These are phyloP conservation scores for Sideroxylon spinosum DNA, from an alignment of 179 eudicot species.

Conservation along the genomic window DNA sequence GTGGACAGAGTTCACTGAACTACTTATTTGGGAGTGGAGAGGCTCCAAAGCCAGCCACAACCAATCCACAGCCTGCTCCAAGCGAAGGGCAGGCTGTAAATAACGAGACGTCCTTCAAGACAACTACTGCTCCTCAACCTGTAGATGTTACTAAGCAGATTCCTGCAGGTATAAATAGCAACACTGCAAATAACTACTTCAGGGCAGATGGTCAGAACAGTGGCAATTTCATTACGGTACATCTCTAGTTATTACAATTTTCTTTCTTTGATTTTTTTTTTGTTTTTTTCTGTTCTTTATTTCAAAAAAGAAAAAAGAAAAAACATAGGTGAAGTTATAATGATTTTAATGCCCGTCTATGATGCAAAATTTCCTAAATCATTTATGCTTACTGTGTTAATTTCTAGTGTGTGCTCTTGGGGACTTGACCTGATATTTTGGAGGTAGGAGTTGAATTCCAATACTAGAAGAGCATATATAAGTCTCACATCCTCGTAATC, in stretches of 20 bases:
- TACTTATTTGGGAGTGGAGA: conserved; percentile 69
- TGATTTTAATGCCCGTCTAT: background rate
- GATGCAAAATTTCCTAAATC: background rate
- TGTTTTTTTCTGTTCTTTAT: too few species aligned
- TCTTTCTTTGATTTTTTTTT: background rate
- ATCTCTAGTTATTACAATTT: conserved; percentile 1
- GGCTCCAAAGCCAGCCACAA: conserved; percentile 45
- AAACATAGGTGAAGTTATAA: background rate
- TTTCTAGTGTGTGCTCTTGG: background rate
- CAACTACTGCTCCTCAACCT: conserved; percentile 30
- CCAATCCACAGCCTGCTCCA: conserved; percentile 27
- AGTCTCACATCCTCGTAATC: background rate
- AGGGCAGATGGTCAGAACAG: conserved; percentile 71
- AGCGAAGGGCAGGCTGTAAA: conserved; percentile 28
- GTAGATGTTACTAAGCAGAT: conserved; percentile 41
- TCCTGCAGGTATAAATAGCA: conserved; percentile 66
- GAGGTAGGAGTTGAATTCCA: background rate
- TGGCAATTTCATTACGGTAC: conserved; percentile 72
- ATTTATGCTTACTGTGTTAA: background rate
- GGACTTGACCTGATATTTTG: conserved; percentile 9
- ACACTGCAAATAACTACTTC: conserved; percentile 47
- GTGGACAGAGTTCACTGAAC: conserved; percentile 67
- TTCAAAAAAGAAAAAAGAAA: too few species aligned
- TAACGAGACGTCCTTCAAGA: conserved; percentile 33
- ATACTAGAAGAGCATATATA: background rate